A percentile compares a stretch with the other conserved stretches of the same genome.
These are phyloP conservation scores for Neoarthrinium moseri DNA, from an alignment of 2,329 filamentous ascomycete genomes.

Conservation along the genomic window DNA sequence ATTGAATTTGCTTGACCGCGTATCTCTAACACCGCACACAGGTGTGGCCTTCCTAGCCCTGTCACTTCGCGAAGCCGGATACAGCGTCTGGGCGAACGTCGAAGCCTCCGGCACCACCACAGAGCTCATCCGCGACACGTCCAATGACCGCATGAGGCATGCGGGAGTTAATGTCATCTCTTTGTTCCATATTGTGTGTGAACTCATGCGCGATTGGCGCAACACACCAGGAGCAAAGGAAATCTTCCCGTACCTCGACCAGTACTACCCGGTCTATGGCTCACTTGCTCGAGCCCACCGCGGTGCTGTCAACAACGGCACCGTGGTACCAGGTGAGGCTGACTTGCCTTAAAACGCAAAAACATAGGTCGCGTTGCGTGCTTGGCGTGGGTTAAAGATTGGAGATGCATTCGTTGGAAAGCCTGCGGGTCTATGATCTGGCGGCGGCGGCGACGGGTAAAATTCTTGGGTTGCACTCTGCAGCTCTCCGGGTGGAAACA, in stretches of 20 bases:
- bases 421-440: no score
- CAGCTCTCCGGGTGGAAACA: no score
- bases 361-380: no score
- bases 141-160: slow-evolving; percentile 64
- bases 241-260: slow-evolving; percentile 63
- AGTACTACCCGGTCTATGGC: slow-evolving; percentile 65
- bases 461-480: no score
- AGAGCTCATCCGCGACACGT: slow-evolving; percentile 57
- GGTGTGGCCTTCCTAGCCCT: slow-evolving; percentile 70
- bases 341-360: slow-evolving; percentile 18
- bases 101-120: neutral
- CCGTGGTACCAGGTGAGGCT: slow-evolving; percentile 54
- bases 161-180: slow-evolving; percentile 66
- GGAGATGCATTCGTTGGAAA: no score
- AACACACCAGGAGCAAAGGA: slow-evolving; percentile 49
- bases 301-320: slow-evolving; percentile 59
- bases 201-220: slow-evolving; percentile 72
- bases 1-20: no score
- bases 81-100: slow-evolving; percentile 27
- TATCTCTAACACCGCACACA: slow-evolving; percentile 11
- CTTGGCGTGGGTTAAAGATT: no score
- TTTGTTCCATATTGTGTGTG: slow-evolving; percentile 62
- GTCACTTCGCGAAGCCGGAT: slow-evolving; percentile 69
- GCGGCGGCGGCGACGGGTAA: no score
- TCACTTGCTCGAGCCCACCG: slow-evolving; percentile 61